Evolutionary conservation across 2,329 filamentous ascomycete genomes (phyloP).

Genomic region (Ophiocordyceps camponoti-rufipedis): DNA sequence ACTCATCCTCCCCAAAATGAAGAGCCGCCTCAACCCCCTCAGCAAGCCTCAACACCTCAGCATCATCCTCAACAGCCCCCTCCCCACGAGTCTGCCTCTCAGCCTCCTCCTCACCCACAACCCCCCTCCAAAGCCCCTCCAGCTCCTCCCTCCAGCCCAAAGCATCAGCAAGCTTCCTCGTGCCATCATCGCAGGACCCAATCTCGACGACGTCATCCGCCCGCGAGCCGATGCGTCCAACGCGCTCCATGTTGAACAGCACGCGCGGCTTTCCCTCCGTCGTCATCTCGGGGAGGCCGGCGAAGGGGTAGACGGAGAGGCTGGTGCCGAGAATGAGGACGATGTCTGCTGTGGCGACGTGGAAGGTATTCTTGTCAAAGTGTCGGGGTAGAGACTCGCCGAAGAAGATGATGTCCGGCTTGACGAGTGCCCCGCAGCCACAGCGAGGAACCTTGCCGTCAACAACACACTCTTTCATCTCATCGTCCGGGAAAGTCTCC

Average conservation of each 20-base stretch:
- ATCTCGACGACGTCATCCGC: constrained; percentile 73
- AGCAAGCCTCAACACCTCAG: constrained; percentile 21
- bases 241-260: constrained; percentile 71
- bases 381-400: constrained; percentile 43
- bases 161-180: constrained; percentile 58
- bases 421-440: constrained; percentile 62
- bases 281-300: constrained; percentile 52
- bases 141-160: constrained; percentile 78
- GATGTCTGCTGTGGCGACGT: constrained; percentile 50
- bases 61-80: constrained; percentile 12
- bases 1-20: constrained; percentile 9
- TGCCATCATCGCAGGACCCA: constrained; percentile 67
- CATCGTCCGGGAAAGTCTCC: constrained; percentile 47
- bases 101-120: constrained; percentile 43
- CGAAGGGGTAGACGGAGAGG: constrained; percentile 75
- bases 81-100: constrained; percentile 22
- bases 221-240: constrained; percentile 59
- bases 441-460: constrained; percentile 56
- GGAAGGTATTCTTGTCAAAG: constrained; percentile 17
- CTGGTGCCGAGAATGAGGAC: constrained; percentile 81
- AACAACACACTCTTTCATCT: constrained; percentile 54
- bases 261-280: constrained; percentile 49
- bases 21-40: constrained; percentile 16
- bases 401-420: constrained; percentile 92
- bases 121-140: constrained; percentile 52